Evolutionary conservation across 495 filamentous ascomycete species (phyloP).

Genomic region (Beverwykella pulmonaria): DNA sequence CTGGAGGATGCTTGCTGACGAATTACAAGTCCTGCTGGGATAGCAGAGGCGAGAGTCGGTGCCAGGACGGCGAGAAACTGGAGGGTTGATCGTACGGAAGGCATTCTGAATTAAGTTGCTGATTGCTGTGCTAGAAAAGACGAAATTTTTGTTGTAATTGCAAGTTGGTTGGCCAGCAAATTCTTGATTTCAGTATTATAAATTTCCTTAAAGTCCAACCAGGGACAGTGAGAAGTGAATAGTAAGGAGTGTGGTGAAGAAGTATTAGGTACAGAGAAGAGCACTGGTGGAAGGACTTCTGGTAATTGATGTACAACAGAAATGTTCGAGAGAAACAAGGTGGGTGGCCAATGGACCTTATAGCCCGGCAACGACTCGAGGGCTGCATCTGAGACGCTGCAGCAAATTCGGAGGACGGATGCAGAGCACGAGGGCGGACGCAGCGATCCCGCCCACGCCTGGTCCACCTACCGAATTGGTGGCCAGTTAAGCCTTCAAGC

Average conservation of each 20-base stretch:
- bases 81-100: slow-evolving; percentile 35
- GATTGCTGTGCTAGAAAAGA: not conserved
- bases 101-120: slow-evolving; percentile 35
- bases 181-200: slow-evolving; percentile 33
- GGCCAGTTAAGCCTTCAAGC: slow-evolving; percentile 31
- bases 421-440: slow-evolving; percentile 26
- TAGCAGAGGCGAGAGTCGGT: slow-evolving; percentile 23
- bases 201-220: slow-evolving; percentile 39
- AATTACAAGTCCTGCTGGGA: slow-evolving; percentile 11
- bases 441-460: slow-evolving; percentile 35
- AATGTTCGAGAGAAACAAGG: slow-evolving; percentile 34
- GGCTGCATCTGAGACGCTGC: slow-evolving; percentile 39
- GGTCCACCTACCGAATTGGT: slow-evolving; percentile 29
- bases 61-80: slow-evolving; percentile 30
- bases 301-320: slow-evolving; percentile 36
- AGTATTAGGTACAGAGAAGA: slow-evolving; percentile 31
- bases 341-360: slow-evolving; percentile 38
- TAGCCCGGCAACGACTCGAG: slow-evolving; percentile 34
- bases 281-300: slow-evolving; percentile 32
- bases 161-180: slow-evolving; percentile 24
- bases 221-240: slow-evolving; percentile 40
- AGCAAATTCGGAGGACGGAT: slow-evolving; percentile 38
- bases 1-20: slow-evolving; percentile 15
- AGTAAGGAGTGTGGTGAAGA: slow-evolving; percentile 31
- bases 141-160: slow-evolving; percentile 6